These are phyloP conservation scores for Dioscorea cayenensis DNA, from an alignment of 116 monocot genomes.

Conservation along the genomic window DNA sequence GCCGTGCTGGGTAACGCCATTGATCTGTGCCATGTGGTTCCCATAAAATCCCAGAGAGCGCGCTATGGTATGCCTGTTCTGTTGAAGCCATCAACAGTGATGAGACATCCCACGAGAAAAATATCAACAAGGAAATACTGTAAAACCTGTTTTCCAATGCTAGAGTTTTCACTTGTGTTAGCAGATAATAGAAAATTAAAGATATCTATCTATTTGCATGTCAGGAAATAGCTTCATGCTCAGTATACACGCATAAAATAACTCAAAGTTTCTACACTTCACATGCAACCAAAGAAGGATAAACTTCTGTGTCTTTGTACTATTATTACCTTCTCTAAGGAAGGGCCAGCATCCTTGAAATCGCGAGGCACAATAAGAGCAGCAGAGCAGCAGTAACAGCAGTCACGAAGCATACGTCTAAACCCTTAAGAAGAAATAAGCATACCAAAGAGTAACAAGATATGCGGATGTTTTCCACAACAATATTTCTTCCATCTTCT, in stretches of 20 bases:
- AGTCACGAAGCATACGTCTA: conserved; percentile 86
- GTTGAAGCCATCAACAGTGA: conserved; percentile 79
- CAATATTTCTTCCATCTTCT: conserved; percentile 40
- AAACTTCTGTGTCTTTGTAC: neutral
- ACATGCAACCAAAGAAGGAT: too few species aligned
- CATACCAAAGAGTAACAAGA: conserved; percentile 72
- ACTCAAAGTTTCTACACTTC: too few species aligned
- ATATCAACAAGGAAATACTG: conserved; percentile 66
- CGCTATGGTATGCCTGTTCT: conserved; percentile 69
- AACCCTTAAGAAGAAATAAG: conserved; percentile 57
- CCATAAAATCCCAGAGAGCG: conserved; percentile 69
- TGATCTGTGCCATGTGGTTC: conserved; percentile 62
- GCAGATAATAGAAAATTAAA: neutral
- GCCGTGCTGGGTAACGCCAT: conserved; percentile 25
- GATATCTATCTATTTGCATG: neutral
- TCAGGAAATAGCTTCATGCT: neutral
- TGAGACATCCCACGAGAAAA: conserved; percentile 95
- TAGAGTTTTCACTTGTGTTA: neutral
- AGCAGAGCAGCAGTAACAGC: conserved; percentile 83
- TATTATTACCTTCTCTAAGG: conserved; percentile 77
- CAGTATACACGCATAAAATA: too few species aligned
- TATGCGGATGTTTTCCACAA: conserved; percentile 66
- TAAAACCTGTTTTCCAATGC: conserved; percentile 53
- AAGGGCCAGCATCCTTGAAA: conserved; percentile 80
- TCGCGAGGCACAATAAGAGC: conserved; percentile 74